These are phyloP conservation scores for Mikania micrantha DNA, from an alignment of 129 eudicot species.

Conservation along the genomic window DNA sequence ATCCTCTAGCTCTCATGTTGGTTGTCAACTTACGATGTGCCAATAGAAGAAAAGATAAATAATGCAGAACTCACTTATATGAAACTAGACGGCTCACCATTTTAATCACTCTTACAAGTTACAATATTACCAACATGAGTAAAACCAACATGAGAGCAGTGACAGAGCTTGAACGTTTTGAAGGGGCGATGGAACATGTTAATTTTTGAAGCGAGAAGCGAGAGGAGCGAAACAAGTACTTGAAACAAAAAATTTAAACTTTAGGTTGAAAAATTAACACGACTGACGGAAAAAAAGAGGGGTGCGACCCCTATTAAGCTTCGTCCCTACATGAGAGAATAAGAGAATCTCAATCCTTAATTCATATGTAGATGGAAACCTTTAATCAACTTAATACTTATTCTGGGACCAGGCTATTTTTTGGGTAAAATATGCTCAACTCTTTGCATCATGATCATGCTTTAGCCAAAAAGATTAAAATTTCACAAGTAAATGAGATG, in stretches of 20 bases:
- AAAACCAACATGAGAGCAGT: not conserved
- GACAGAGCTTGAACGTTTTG: too few relatives aligned
- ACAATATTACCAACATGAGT: not conserved
- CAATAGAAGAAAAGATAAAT: not conserved
- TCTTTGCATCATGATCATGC: conserved; percentile 65
- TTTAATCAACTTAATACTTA: conserved; percentile 68
- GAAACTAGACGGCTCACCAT: not conserved
- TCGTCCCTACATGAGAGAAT: too few relatives aligned
- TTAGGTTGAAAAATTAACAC: too few relatives aligned
- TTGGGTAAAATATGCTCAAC: conserved; percentile 79
- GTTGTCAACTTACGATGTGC: not conserved
- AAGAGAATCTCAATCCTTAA: not conserved
- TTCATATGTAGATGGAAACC: conserved; percentile 2
- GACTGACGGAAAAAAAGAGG: too few relatives aligned
- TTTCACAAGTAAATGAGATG: conserved; percentile 3
- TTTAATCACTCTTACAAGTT: not conserved
- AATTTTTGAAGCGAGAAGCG: too few relatives aligned
- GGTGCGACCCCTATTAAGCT: too few relatives aligned
- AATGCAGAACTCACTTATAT: not conserved
- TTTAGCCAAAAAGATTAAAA: conserved; percentile 20
- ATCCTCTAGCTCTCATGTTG: too few relatives aligned
- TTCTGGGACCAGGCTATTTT: conserved; percentile 61
- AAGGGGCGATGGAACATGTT: too few relatives aligned
- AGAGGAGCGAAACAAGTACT: too few relatives aligned
- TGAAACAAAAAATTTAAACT: too few relatives aligned